These are phyloP conservation scores for Penicillium sp. DNA, from an alignment of 2,329 filamentous ascomycete species.

Conservation along the genomic window DNA sequence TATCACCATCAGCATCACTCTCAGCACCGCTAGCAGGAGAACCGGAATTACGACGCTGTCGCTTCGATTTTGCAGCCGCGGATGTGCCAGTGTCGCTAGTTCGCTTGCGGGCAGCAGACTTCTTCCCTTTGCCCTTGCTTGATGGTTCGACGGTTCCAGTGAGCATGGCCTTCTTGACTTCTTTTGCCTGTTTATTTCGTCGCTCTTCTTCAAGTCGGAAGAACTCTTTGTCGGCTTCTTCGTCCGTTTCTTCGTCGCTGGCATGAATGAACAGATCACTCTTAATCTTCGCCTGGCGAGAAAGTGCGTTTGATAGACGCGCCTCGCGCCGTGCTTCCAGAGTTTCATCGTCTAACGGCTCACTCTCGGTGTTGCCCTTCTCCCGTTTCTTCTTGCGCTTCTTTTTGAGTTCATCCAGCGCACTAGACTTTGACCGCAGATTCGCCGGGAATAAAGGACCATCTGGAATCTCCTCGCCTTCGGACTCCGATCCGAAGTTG, in stretches of 20 bases:
- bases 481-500: conserved; percentile 68
- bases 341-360: conserved; percentile 63
- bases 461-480: conserved; percentile 59
- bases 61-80: conserved; percentile 28
- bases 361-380: conserved; percentile 44
- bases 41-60: conserved; percentile 26
- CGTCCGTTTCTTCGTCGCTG: conserved; percentile 86
- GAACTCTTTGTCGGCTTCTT: conserved; percentile 69
- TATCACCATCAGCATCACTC: conserved; percentile 32
- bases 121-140: conserved; percentile 29
- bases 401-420: conserved; percentile 58
- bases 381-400: conserved; percentile 56
- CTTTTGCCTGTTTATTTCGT: conserved; percentile 55
- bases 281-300: conserved; percentile 77
- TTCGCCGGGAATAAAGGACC: conserved; percentile 65
- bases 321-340: conserved; percentile 59
- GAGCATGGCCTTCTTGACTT: conserved; percentile 50
- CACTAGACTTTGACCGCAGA: conserved; percentile 49
- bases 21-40: conserved; percentile 14
- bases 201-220: conserved; percentile 72
- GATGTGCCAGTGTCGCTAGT: conserved; percentile 27
- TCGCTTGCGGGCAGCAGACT: conserved; percentile 29
- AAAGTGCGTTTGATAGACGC: conserved; percentile 66
- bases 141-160: conserved; percentile 36
- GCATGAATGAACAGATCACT: conserved; percentile 76